Evolutionary conservation across 805 yeast genomes (phyloP).

Genomic region (Yarrowia yakushimensis): DNA sequence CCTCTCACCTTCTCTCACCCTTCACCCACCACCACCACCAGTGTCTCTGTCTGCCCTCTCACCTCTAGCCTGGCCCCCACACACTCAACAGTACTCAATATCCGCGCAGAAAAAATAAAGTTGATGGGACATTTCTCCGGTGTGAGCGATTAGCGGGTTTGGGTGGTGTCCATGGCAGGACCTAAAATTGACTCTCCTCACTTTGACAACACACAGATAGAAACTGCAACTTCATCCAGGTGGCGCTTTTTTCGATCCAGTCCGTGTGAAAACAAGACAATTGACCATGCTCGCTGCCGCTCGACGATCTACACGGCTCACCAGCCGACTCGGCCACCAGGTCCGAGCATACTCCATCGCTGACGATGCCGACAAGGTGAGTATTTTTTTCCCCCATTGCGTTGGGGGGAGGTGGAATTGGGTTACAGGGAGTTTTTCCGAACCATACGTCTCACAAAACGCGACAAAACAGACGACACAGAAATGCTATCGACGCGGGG

Average conservation of each 20-base stretch:
- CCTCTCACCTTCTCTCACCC: background rate
- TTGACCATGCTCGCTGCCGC: conserved; percentile 24
- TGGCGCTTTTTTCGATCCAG: conserved; percentile 12
- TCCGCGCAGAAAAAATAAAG: conserved; percentile 18
- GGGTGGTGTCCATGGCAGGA: conserved; percentile 19
- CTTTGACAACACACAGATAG: conserved; percentile 22
- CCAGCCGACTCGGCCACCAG: conserved; percentile 16
- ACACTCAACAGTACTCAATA: conserved; percentile 21
- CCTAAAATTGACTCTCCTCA: conserved; percentile 22
- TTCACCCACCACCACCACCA: background rate
- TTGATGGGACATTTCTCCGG: conserved; percentile 24
- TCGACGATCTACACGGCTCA: conserved; percentile 24
- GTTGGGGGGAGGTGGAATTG: conserved; percentile 20
- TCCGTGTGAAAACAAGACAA: conserved; percentile 18
- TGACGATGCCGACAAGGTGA: conserved; percentile 25
- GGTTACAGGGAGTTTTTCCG: conserved; percentile 26
- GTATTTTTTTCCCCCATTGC: conserved; percentile 11
- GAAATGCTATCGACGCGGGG: background rate
- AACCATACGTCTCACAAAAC: background rate
- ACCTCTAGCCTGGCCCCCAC: no score
- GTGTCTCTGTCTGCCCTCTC: no score
- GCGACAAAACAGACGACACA: background rate
- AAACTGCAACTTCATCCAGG: conserved; percentile 21
- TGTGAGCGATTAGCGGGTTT: conserved; percentile 24
- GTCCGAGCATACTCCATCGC: conserved; percentile 23